phyloP scores from a whole-genome alignment of 2,329 filamentous ascomycete species.

The Cryphonectria naterciae region DNA sequence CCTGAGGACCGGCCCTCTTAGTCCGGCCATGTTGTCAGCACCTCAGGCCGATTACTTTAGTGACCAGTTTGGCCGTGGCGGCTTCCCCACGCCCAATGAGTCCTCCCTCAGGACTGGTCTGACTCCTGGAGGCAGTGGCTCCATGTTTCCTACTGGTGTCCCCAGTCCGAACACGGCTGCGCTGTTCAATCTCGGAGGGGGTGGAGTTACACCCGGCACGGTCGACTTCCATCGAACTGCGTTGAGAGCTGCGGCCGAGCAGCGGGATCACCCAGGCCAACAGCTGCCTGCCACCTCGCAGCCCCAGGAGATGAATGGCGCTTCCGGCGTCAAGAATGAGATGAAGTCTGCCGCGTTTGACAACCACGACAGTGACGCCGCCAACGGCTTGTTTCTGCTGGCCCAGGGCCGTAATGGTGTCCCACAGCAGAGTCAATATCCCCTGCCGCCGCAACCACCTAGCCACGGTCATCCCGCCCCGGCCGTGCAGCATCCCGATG shows the following conservation, averaged over 20 bases:
- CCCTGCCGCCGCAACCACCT: constrained; percentile 48
- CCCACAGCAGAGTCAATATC: constrained; percentile 53
- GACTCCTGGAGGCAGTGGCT: constrained; percentile 91
- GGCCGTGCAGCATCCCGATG: constrained; percentile 42
- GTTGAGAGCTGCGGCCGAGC: constrained; percentile 74
- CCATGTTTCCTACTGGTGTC: constrained; percentile 83
- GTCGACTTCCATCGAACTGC: constrained; percentile 95
- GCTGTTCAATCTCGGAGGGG: constrained; percentile 77
- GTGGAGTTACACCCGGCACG: constrained; percentile 85
- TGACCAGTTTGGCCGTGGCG: constrained; percentile 77
- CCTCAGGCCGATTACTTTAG: constrained; percentile 85
- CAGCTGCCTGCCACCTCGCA: constrained; percentile 51
- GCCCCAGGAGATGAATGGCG: constrained; percentile 55
- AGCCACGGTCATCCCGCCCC: constrained; percentile 54
- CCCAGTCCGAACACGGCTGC: constrained; percentile 86
- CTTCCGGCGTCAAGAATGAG: constrained; percentile 49
- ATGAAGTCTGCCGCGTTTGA: constrained; percentile 71
- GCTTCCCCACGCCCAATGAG: constrained; percentile 95
- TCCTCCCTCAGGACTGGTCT: constrained; percentile 89
- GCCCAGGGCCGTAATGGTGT: constrained; percentile 70
- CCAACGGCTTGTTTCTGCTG: constrained; percentile 90
- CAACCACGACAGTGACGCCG: constrained; percentile 91
- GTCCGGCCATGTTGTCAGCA: constrained; percentile 95
- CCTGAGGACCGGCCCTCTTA: constrained; percentile 87
- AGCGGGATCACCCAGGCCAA: constrained; percentile 52